Evolutionary conservation across 108 stramenopile genomes (phyloP).

Genomic region (Cyclotella distinguenda): DNA sequence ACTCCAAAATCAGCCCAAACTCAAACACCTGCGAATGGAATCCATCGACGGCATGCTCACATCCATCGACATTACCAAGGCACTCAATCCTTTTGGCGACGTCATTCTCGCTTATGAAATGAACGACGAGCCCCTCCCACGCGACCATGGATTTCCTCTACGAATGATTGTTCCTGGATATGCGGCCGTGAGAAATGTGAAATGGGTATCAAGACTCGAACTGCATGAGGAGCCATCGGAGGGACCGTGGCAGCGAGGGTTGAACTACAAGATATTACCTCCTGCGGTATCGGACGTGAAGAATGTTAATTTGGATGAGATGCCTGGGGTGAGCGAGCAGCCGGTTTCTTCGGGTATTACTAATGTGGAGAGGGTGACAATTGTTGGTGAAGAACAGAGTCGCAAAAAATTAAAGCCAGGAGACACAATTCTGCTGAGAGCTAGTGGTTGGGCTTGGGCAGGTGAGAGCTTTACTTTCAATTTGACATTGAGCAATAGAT

Average conservation of each 20-base stretch:
- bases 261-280: constrained; percentile 87
- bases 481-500: too few relatives aligned
- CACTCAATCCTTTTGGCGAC: constrained; percentile 84
- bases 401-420: constrained; percentile 52
- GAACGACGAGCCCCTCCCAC: constrained; percentile 89
- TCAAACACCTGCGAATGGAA: constrained; percentile 81
- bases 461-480: constrained; percentile 49
- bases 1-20: constrained; percentile 20
- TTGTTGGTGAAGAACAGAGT: background rate
- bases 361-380: constrained; percentile 24
- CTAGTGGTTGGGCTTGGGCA: constrained; percentile 83
- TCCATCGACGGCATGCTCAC: constrained; percentile 81
- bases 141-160: constrained; percentile 96
- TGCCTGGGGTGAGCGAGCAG: constrained; percentile 75
- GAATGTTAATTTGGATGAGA: constrained; percentile 58
- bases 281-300: constrained; percentile 72
- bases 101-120: constrained; percentile 95
- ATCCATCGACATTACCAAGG: constrained; percentile 86
- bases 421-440: constrained; percentile 60
- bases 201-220: constrained; percentile 78
- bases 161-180: constrained; percentile 95
- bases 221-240: constrained; percentile 66
- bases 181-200: constrained; percentile 80
- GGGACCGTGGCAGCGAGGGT: constrained; percentile 78
- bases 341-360: constrained; percentile 84